Conservation (phyloP, 495 filamentous ascomycete species). For the Penicillium coffeae region DNA sequence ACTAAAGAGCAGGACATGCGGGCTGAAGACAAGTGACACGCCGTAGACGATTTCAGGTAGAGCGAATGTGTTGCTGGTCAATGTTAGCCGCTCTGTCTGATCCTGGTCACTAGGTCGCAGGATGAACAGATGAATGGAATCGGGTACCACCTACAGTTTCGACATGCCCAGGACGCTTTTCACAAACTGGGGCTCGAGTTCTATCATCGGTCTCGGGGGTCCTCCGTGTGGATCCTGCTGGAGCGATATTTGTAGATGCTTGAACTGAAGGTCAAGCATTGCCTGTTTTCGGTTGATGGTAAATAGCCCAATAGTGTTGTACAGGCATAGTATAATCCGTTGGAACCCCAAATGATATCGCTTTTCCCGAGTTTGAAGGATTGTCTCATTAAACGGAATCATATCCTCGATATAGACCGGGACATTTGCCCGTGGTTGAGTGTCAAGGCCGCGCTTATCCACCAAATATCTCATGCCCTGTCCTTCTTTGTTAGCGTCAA, state of each 20-base stretch:
- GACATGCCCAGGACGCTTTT: conserved; percentile 13
- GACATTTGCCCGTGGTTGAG: conserved; percentile 12
- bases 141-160: conserved; percentile 6
- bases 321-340: conserved; percentile 18
- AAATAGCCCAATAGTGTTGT: conserved; percentile 15
- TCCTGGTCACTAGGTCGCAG: neutral
- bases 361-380: conserved; percentile 19
- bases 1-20: conserved; percentile 13
- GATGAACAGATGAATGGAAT: neutral
- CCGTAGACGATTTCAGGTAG: conserved; percentile 16
- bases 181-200: conserved; percentile 9
- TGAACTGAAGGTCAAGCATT: conserved; percentile 17
- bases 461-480: conserved; percentile 19
- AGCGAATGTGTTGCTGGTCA: conserved; percentile 8
- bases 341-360: conserved; percentile 20
- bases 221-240: conserved; percentile 16
- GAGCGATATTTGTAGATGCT: conserved; percentile 21
- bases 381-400: conserved; percentile 19
- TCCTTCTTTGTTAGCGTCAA: neutral
- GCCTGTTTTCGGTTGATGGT: conserved; percentile 17
- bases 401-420: conserved; percentile 22
- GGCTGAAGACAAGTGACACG: conserved; percentile 14
- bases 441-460: conserved; percentile 10
- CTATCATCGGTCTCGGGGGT: conserved; percentile 6
- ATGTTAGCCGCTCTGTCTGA: conserved; percentile 5